Conservation (phyloP, 306 rosid species). For the Sophora flavescens region DNA sequence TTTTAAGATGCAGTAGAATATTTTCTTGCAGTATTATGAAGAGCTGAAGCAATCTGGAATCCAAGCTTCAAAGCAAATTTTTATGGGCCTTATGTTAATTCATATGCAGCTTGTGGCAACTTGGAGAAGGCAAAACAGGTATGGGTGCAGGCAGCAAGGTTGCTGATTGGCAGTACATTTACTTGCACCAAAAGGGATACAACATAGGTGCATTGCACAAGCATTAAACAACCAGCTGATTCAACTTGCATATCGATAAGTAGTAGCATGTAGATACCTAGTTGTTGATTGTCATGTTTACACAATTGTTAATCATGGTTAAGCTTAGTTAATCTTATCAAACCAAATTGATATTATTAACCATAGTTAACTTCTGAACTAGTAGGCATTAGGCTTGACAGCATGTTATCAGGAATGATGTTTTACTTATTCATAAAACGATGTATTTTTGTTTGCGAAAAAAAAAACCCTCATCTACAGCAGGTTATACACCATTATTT, state of each 20-base stretch:
- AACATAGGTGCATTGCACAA: constrained; percentile 11
- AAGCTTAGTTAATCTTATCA: background rate
- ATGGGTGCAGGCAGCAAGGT: constrained; percentile 36
- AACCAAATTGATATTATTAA: background rate
- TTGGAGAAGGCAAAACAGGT: constrained; percentile 93
- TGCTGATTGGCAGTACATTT: constrained; percentile 1
- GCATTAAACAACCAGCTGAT: constrained; percentile 27
- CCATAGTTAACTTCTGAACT: constrained; percentile 5
- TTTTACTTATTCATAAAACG: constrained; percentile 17
- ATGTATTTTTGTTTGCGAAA: background rate
- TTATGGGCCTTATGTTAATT: constrained; percentile 77
- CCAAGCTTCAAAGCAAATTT: constrained; percentile 60
- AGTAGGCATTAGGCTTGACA: constrained; percentile 1
- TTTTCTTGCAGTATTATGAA: constrained; percentile 69
- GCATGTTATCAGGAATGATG: background rate
- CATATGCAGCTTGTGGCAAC: constrained; percentile 78
- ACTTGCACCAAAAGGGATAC: constrained; percentile 5
- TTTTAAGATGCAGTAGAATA: constrained; percentile 43
- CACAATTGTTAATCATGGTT: background rate
- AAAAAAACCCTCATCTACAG: background rate
- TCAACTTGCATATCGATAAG: constrained; percentile 9
- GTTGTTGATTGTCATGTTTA: constrained; percentile 15
- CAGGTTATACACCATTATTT: background rate
- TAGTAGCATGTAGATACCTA: constrained; percentile 24
- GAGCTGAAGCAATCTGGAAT: constrained; percentile 58